Evolutionary conservation across 129 eudicot species (phyloP).

Genomic region (Deinandra increscens): DNA sequence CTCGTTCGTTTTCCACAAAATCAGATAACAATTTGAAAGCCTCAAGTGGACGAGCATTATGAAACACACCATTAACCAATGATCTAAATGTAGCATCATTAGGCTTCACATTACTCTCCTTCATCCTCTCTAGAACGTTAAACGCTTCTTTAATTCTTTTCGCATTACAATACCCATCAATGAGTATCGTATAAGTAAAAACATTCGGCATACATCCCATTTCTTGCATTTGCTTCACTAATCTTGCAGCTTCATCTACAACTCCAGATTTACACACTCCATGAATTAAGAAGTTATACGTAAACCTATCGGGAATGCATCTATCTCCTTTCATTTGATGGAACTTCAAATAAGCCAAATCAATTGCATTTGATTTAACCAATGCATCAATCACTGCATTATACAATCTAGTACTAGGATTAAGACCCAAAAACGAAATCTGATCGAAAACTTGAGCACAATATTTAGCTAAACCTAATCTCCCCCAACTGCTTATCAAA

Average conservation of each 20-base stretch:
- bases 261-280: slow-evolving; percentile 95
- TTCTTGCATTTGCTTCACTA: slow-evolving; percentile 79
- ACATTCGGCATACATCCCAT: slow-evolving; percentile 68
- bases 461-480: slow-evolving; percentile 89
- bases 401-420: slow-evolving; percentile 73
- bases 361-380: slow-evolving; percentile 80
- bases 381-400: slow-evolving; percentile 86
- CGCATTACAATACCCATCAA: slow-evolving; percentile 88
- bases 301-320: slow-evolving; percentile 83
- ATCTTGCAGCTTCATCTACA: slow-evolving; percentile 77
- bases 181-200: slow-evolving; percentile 72
- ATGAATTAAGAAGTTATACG: slow-evolving; percentile 81
- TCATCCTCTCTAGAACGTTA: slow-evolving; percentile 63
- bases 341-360: slow-evolving; percentile 86
- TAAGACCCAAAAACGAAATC: slow-evolving; percentile 63
- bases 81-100: slow-evolving; percentile 92
- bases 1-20: slow-evolving; percentile 49
- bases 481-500: slow-evolving; percentile 87
- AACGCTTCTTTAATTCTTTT: slow-evolving; percentile 76
- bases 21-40: slow-evolving; percentile 51
- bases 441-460: slow-evolving; percentile 77
- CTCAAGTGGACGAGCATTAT: slow-evolving; percentile 41
- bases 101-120: slow-evolving; percentile 60
- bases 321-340: slow-evolving; percentile 86
- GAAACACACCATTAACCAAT: slow-evolving; percentile 81